phyloP scores from a whole-genome alignment of 2,329 filamentous ascomycete species.

The Dichotomopilus funicola region DNA sequence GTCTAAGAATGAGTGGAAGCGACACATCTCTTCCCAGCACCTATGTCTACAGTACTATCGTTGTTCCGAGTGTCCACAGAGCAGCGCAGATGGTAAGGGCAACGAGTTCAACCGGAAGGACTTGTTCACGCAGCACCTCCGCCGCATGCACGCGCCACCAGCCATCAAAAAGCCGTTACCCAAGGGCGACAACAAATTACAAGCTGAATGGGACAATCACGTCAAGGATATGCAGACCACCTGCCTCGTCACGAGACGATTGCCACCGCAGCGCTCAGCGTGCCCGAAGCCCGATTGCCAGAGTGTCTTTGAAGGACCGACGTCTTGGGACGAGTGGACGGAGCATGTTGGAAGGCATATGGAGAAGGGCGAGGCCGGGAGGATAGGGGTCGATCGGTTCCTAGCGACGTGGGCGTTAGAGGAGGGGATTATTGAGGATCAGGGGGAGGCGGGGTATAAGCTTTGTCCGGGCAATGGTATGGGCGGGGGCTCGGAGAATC shows the following conservation, averaged over 20 bases:
- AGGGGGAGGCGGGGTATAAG: constrained; percentile 50
- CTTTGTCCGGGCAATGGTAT: constrained; percentile 40
- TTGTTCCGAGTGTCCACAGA: constrained; percentile 54
- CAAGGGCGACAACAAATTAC: constrained; percentile 53
- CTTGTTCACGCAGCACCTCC: constrained; percentile 87
- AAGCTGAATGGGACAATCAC: constrained; percentile 57
- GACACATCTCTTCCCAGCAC: constrained; percentile 87
- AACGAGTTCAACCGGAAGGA: constrained; percentile 90
- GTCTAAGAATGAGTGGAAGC: constrained; percentile 97
- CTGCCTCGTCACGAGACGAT: constrained; percentile 64
- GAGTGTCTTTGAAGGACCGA: constrained; percentile 61
- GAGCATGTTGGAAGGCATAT: constrained; percentile 89
- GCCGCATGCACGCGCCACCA: constrained; percentile 82
- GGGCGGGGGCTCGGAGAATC: constrained; percentile 4
- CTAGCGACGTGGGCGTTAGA: constrained; percentile 57
- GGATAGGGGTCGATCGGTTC: constrained; percentile 51
- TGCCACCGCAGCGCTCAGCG: constrained; percentile 63
- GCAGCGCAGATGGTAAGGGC: constrained; percentile 48
- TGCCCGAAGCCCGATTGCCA: constrained; percentile 68
- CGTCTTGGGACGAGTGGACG: constrained; percentile 83
- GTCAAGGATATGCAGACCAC: constrained; percentile 65
- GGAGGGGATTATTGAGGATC: constrained; percentile 55
- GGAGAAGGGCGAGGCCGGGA: constrained; percentile 61
- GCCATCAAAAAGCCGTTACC: constrained; percentile 52
- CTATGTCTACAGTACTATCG: constrained; percentile 62